A percentile compares a stretch with the other conserved stretches of the same genome.
These are phyloP conservation scores for Metschnikowia chrysomelidarum DNA, from an alignment of 805 yeast genomes.

Conservation along the genomic window DNA sequence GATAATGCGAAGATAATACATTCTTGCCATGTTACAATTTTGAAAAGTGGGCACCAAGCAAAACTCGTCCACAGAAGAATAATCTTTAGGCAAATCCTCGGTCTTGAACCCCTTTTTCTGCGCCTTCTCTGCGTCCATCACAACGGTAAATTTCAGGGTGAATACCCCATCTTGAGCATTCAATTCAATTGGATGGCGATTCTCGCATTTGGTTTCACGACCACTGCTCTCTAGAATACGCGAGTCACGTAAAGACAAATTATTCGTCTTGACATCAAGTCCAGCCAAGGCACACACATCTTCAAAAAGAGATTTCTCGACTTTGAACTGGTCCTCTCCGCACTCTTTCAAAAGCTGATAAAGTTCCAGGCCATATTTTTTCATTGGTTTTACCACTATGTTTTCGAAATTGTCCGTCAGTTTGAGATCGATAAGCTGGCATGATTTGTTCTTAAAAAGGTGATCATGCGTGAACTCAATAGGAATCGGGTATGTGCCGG, in stretches of 20 bases:
- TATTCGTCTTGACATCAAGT: slow-evolving; percentile 27
- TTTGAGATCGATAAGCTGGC: slow-evolving; percentile 5
- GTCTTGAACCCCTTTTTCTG: slow-evolving; percentile 15
- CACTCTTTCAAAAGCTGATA: slow-evolving; percentile 23
- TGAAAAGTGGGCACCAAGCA: slow-evolving; percentile 41
- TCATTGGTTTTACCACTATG: slow-evolving; percentile 32
- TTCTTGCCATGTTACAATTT: slow-evolving; percentile 31
- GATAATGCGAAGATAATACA: slow-evolving; percentile 31
- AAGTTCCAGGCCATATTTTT: slow-evolving; percentile 29
- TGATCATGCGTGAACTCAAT: slow-evolving; percentile 35
- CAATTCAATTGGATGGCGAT: slow-evolving; percentile 4
- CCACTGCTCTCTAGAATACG: slow-evolving; percentile 23
- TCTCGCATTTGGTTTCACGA: slow-evolving; percentile 11
- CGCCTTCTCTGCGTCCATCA: slow-evolving; percentile 28
- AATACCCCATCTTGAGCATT: slow-evolving; percentile 14
- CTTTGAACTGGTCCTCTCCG: slow-evolving; percentile 24
- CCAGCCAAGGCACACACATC: slow-evolving; percentile 35
- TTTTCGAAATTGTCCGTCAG: slow-evolving; percentile 31
- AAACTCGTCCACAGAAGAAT: slow-evolving; percentile 24
- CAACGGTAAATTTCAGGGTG: slow-evolving; percentile 23
- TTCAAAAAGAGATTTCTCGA: slow-evolving; percentile 28
- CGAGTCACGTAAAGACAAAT: slow-evolving; percentile 23
- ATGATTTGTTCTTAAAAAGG: slow-evolving; percentile 28
- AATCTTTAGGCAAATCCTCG: slow-evolving; percentile 7
- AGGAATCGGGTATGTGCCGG: slow-evolving; percentile 34